A percentile compares a stretch with the other conserved stretches of the same genome.
phyloP scores from a whole-genome alignment of 2,329 filamentous ascomycete genomes.

The Metarhizium guizhouense region DNA sequence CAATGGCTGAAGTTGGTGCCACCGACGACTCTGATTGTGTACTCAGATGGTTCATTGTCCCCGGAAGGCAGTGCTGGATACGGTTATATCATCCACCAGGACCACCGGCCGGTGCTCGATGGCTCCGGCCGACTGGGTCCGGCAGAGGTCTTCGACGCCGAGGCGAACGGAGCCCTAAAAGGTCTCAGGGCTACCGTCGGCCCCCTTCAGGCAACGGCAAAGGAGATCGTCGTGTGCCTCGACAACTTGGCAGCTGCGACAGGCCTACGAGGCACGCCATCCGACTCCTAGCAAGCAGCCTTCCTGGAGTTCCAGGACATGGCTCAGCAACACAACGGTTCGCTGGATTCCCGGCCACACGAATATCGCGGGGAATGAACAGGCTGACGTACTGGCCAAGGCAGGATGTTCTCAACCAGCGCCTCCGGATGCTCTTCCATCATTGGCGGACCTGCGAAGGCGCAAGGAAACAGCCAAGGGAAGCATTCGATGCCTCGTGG shows the following conservation, averaged over 20 bases:
- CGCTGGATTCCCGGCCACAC: slow-evolving; percentile 7
- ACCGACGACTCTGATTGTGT: neutral
- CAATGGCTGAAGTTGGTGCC: neutral
- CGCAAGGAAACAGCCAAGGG: slow-evolving; percentile 3
- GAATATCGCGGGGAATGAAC: neutral
- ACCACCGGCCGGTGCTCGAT: neutral
- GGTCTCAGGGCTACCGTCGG: neutral
- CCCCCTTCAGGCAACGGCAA: neutral
- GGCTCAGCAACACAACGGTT: neutral
- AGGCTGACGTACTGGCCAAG: neutral
- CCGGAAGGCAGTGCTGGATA: neutral
- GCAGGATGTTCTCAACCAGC: neutral
- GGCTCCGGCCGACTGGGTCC: neutral
- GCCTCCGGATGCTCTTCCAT: neutral
- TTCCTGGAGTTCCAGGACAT: slow-evolving; percentile 8
- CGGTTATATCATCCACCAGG: neutral
- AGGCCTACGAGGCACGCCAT: neutral
- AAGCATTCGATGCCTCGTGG: slow-evolving; percentile 5
- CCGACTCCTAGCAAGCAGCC: slow-evolving; percentile 10
- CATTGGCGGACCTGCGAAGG: neutral
- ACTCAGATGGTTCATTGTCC: neutral
- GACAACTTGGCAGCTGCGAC: neutral
- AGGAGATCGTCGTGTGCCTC: neutral
- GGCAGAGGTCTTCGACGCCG: neutral
- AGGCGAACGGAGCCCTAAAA: neutral